A percentile compares a stretch with the other conserved stretches of the same genome.
Evolutionary conservation across 352 stramenopile species (phyloP).

Genomic region (Phytopythium helicoides): DNA sequence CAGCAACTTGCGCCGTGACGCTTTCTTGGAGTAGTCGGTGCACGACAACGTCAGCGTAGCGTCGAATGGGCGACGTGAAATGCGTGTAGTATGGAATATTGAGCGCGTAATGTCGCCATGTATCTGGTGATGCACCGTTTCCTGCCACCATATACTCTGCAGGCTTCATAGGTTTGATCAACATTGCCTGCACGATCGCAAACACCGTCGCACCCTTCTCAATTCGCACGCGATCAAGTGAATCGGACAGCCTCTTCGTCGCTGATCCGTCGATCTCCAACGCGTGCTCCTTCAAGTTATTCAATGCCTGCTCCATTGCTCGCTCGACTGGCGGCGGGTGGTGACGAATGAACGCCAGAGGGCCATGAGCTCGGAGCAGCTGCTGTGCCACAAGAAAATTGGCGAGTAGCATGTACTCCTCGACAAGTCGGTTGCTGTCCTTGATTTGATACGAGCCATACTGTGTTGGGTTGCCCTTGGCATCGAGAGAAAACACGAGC

Average conservation of each 20-base stretch:
- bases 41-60: conserved; percentile 89
- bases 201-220: conserved; percentile 79
- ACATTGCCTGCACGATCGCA: conserved; percentile 89
- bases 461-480: conserved; percentile 86
- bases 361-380: conserved; percentile 86
- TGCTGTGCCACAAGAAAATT: conserved; percentile 98
- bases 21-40: conserved; percentile 67
- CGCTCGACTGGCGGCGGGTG: conserved; percentile 76
- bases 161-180: conserved; percentile 94
- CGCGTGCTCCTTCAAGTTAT: conserved; percentile 40
- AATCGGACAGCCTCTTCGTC: conserved; percentile 82
- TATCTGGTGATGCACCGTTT: conserved; percentile 48
- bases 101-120: conserved; percentile 95
- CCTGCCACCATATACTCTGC: conserved; percentile 93
- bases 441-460: conserved; percentile 91
- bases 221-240: conserved; percentile 72
- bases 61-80: conserved; percentile 97
- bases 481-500: conserved; percentile 92
- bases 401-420: conserved; percentile 99
- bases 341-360: conserved; percentile 89
- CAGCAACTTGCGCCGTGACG: conserved; percentile 15
- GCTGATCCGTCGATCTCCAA: conserved; percentile 84
- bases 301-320: conserved; percentile 44
- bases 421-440: conserved; percentile 94
- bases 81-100: conserved; percentile 98